phyloP scores from a whole-genome alignment of 73 alveolate species.

The Symbiodinium natans region DNA sequence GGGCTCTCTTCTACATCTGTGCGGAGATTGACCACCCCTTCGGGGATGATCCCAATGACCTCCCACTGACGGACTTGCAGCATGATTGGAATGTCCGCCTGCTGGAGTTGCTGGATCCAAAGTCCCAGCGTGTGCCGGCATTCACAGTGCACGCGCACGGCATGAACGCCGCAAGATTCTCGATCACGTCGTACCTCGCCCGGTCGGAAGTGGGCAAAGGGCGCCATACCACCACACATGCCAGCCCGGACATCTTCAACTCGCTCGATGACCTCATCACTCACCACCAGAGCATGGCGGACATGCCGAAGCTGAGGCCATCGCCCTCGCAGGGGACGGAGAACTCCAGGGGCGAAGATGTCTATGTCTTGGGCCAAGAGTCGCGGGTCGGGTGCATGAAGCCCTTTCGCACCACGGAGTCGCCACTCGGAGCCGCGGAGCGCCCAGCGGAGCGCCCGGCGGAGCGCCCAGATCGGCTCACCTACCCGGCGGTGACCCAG shows the following conservation, averaged over 20 bases:
- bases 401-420: neutral
- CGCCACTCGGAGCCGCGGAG: neutral
- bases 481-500: neutral
- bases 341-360: neutral
- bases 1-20: slow-evolving; percentile 80
- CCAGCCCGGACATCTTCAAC: slow-evolving; percentile 6
- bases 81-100: slow-evolving; percentile 50
- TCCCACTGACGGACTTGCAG: slow-evolving; percentile 60
- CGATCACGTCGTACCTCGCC: slow-evolving; percentile 54
- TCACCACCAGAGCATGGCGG: slow-evolving; percentile 22
- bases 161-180: slow-evolving; percentile 48
- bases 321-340: neutral
- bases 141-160: slow-evolving; percentile 38
- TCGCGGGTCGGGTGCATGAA: slow-evolving; percentile 29
- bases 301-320: slow-evolving; percentile 10
- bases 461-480: too few relatives aligned
- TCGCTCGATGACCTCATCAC: slow-evolving; percentile 30
- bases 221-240: neutral
- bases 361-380: slow-evolving; percentile 25
- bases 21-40: slow-evolving; percentile 83
- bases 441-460: too few relatives aligned
- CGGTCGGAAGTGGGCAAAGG: neutral
- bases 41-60: slow-evolving; percentile 88
- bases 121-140: neutral
- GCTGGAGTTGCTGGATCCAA: slow-evolving; percentile 40